Base-by-base conservation (phyloP, 257 asterid species). In the Ilex aquifolium region DNA sequence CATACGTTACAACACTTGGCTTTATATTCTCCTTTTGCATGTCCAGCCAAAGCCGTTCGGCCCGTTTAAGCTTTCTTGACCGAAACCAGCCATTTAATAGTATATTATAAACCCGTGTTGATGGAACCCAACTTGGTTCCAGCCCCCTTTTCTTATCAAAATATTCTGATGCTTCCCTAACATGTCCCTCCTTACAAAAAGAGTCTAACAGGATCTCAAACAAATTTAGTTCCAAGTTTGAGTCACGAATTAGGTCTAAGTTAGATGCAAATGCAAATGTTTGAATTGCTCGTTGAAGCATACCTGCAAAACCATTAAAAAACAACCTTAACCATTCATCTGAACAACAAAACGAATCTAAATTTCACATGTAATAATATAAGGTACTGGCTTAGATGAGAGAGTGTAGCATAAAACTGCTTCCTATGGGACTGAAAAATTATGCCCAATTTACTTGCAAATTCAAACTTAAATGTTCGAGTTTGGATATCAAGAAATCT, bases 81-180 rank as follows among this genome's bases (percentile, higher is more conserved):
- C 95, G 76, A 65, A 82, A 79, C 91, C 91, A 89, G 44, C 97
- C 97, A 62, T 91, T 82, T 17, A 91, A 69, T 48, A 91, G 77
- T 53, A 88, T 86, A 72, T 91, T 91, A 53, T 80, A 88, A 14
- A 73, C 62, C 57, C 88, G 76, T 61, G 74, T 68, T 36, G 94
- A 60, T 30, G 90, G 85, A 5, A 44, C 67, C 93, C 90, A 84
- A 74, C 69, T 81, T 9, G 85, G 80, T 68, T 83, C 69, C 50
- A 69, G 75, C 36, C 42, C 80, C 68, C 64, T 76, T 36, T 60
- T 74, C 59, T 79, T 76, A 31, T 79, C 79, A 50, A 74, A 71
- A 65, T 80, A 91, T 66, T 81, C 77, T 36, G 88, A 70, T 51
- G 96, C 98, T 62, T 70, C 82, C 65, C 81, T 79, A 42, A 83